A percentile compares a stretch with the other conserved stretches of the same genome.
These are phyloP conservation scores for Quercus bicolor DNA, from an alignment of 306 rosid genomes.

Conservation along the genomic window DNA sequence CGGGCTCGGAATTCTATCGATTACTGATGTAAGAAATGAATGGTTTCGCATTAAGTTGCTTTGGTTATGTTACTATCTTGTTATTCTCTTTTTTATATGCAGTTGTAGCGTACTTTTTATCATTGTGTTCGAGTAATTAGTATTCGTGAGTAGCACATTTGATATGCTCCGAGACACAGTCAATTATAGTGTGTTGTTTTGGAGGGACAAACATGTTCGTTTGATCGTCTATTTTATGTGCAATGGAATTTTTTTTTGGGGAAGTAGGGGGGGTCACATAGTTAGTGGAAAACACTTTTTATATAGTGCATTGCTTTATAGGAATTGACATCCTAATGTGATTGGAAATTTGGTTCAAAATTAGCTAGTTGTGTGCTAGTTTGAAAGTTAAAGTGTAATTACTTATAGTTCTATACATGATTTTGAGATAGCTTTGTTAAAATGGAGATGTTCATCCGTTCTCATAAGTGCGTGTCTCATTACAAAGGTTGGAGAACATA, in stretches of 20 bases:
- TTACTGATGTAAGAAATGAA: conserved; percentile 55
- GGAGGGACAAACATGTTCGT: conserved; percentile 6
- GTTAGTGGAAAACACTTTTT: neutral
- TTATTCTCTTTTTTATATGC: neutral
- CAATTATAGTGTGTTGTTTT: neutral
- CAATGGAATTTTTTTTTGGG: neutral
- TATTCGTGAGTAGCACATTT: neutral
- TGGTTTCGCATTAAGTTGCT: neutral
- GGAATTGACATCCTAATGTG: neutral
- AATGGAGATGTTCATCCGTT: neutral
- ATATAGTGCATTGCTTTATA: neutral
- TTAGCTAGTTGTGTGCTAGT: neutral
- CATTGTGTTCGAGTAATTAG: neutral
- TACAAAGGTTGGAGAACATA: neutral
- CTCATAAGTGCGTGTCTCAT: neutral
- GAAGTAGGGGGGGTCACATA: too few species aligned
- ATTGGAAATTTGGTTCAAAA: neutral
- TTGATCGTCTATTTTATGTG: neutral
- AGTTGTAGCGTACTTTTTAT: neutral
- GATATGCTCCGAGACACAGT: neutral
- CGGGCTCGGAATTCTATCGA: conserved; percentile 70
- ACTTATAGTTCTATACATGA: neutral
- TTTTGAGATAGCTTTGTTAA: neutral
- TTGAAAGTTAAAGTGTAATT: neutral
- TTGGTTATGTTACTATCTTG: neutral